phyloP scores from a whole-genome alignment of 2,329 filamentous ascomycete genomes.

The Alternaria hordeiaustralica region DNA sequence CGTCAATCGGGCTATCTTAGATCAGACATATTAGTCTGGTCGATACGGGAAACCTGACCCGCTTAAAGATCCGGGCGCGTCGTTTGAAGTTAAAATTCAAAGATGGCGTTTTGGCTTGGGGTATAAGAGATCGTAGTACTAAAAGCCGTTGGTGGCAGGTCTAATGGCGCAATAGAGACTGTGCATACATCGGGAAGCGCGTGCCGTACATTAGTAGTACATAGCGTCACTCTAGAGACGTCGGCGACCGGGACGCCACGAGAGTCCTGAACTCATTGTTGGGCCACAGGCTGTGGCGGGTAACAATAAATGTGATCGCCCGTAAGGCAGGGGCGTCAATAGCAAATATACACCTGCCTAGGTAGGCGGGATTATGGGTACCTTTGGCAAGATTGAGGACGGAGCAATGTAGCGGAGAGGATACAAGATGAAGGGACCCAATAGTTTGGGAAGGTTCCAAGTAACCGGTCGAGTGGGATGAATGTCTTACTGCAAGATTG shows the following conservation, averaged over 20 bases:
- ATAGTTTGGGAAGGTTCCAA: neutral
- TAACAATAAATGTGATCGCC: conserved; percentile 13
- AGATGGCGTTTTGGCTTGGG: conserved; percentile 25
- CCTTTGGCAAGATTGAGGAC: conserved; percentile 1
- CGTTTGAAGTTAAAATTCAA: conserved; percentile 5
- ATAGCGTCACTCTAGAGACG: conserved; percentile 9
- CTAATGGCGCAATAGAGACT: conserved; percentile 12
- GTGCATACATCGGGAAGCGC: conserved; percentile 1
- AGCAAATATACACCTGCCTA: conserved; percentile 12
- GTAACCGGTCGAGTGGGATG: conserved; percentile 15
- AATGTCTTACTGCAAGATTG: conserved; percentile 4
- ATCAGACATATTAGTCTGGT: neutral
- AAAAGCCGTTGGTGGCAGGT: conserved; percentile 24
- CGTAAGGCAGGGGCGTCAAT: conserved; percentile 17
- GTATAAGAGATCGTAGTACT: conserved; percentile 22
- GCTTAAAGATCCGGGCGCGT: conserved; percentile 1
- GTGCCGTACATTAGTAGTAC: neutral
- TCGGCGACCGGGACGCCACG: conserved; percentile 24
- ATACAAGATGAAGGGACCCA: neutral
- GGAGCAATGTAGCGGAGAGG: conserved; percentile 2
- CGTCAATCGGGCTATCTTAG: neutral
- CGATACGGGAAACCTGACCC: neutral
- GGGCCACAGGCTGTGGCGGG: conserved; percentile 19
- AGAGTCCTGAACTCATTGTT: conserved; percentile 17
- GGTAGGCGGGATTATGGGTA: conserved; percentile 9